Evolutionary conservation across 768 basidiomycete species (phyloP), one percentile per base, ranked within the genome.

Genomic region (Mrakia hoshinonis): DNA sequence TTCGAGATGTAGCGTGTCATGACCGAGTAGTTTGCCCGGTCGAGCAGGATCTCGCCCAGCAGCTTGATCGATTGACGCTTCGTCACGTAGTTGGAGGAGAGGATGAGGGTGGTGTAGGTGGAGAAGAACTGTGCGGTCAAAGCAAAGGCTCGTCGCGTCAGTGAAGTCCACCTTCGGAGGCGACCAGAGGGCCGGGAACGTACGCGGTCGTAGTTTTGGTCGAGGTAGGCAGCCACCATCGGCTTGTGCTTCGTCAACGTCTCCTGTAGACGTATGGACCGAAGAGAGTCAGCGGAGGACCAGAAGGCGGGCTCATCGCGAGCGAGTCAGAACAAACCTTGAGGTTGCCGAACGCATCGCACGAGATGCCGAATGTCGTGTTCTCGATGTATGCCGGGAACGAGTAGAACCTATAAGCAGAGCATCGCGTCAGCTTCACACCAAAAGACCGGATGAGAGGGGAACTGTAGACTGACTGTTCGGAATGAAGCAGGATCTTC

Each of bases 71-170:
- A 97, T 80, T 99, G 96, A 20, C 96, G 90, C 80, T 98, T 98
- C n/a, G 96, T 99, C 70, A 99, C 96, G 79, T 98, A 98, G 83
- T 98, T 98, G 77, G 83, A 85, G 24, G 95, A 98, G 48, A 92
- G 84, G 74, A 98, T 89, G 73, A 99, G 88, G 22, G 89, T 89
- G 20, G 91, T 91, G 82, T 93, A 98, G 67, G 92, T 92, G 38
- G 86, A 85, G 84, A 99, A 99, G 84, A 98, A 99, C 92, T 96
- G n/a, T n/a, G n/a, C n/a, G n/a, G n/a, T n/a, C n/a, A n/a, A n/a
- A n/a, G n/a, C n/a, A n/a, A n/a, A n/a, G n/a, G n/a, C n/a, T n/a
- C n/a, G n/a, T n/a, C n/a, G n/a, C n/a, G n/a, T n/a, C n/a, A n/a
- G n/a, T n/a, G n/a, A n/a, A n/a, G n/a, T n/a, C n/a, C n/a, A n/a